Conservation (phyloP, 495 filamentous ascomycete genomes). For the Hypoxylon intermedium region DNA sequence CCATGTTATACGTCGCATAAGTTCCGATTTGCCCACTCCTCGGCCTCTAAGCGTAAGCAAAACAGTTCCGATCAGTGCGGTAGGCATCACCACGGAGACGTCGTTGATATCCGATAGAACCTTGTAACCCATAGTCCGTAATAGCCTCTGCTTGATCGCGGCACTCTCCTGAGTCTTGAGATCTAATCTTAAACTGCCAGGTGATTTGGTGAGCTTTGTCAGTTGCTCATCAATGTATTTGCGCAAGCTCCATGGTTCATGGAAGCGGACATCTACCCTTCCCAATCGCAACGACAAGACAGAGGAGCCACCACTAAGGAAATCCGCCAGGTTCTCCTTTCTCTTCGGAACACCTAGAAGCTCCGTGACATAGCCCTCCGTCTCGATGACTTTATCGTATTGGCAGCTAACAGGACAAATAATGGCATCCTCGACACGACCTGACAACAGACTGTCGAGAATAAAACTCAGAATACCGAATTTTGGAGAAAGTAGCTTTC, state of each 20-base stretch:
- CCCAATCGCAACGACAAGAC: conserved; percentile 88
- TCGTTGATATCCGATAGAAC: conserved; percentile 93
- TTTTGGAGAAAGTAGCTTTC: conserved; percentile 91
- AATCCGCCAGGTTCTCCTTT: conserved; percentile 89
- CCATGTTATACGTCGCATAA: conserved; percentile 90
- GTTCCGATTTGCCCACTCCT: conserved; percentile 85
- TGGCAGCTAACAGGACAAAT: conserved; percentile 95
- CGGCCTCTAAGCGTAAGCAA: conserved; percentile 89
- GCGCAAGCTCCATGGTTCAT: conserved; percentile 89
- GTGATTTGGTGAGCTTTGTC: conserved; percentile 51
- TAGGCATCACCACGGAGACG: conserved; percentile 97
- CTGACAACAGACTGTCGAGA: conserved; percentile 84
- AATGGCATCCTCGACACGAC: conserved; percentile 87
- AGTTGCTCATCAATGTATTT: conserved; percentile 80
- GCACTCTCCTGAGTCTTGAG: conserved; percentile 53
- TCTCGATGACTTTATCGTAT: conserved; percentile 98
- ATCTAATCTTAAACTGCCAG: conserved; percentile 49
- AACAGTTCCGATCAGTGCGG: conserved; percentile 91
- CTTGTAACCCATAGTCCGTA: conserved; percentile 86
- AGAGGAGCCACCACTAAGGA: conserved; percentile 82
- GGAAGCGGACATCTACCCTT: conserved; percentile 92
- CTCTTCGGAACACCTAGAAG: conserved; percentile 91
- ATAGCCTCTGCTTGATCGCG: conserved; percentile 63
- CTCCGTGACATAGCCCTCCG: conserved; percentile 93
- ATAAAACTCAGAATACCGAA: conserved; percentile 96